phyloP scores from a whole-genome alignment of 2,329 filamentous ascomycete genomes.

The Diplodia scrobiculata region DNA sequence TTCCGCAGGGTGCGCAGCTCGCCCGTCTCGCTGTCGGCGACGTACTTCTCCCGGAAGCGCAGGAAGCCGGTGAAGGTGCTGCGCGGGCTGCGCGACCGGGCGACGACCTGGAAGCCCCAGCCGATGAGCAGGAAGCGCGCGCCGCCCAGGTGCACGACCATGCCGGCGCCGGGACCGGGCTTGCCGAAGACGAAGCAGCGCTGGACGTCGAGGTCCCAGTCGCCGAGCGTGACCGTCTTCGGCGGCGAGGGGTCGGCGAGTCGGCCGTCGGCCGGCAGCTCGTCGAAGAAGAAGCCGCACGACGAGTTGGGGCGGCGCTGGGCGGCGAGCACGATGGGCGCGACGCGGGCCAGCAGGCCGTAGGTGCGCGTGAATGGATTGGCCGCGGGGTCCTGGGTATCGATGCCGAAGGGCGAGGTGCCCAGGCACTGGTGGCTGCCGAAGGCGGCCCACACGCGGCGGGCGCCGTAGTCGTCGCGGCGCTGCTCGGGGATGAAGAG shows the following conservation, averaged over 20 bases:
- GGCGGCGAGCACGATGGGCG: slow-evolving; percentile 46
- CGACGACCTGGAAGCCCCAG: slow-evolving; percentile 49
- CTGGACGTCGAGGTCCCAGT: slow-evolving; percentile 46
- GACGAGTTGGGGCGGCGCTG: slow-evolving; percentile 41
- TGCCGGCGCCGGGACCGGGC: slow-evolving; percentile 47
- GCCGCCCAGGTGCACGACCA: slow-evolving; percentile 48
- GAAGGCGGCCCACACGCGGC: slow-evolving; percentile 49
- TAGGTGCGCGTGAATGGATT: slow-evolving; percentile 48
- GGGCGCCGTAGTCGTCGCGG: slow-evolving; percentile 51
- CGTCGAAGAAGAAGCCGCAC: slow-evolving; percentile 52
- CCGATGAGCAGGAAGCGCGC: slow-evolving; percentile 51
- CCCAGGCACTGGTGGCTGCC: slow-evolving; percentile 48
- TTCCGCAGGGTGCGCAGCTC: slow-evolving; percentile 42
- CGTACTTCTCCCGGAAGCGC: slow-evolving; percentile 47
- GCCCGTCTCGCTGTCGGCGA: slow-evolving; percentile 43
- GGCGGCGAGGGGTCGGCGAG: slow-evolving; percentile 35
- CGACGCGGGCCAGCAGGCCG: slow-evolving; percentile 43
- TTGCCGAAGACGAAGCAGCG: slow-evolving; percentile 53
- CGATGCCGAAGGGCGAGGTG: slow-evolving; percentile 48
- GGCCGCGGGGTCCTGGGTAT: slow-evolving; percentile 43
- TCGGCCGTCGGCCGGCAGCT: slow-evolving; percentile 37
- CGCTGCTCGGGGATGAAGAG: slow-evolving; percentile 59
- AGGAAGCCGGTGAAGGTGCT: slow-evolving; percentile 50
- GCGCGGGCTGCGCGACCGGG: slow-evolving; percentile 34
- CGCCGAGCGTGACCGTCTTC: slow-evolving; percentile 42